A percentile compares a stretch with the other conserved stretches of the same genome.
These are phyloP conservation scores for Pycnococcus provasolii DNA, from an alignment of 139 green algal species.

Conservation along the genomic window DNA sequence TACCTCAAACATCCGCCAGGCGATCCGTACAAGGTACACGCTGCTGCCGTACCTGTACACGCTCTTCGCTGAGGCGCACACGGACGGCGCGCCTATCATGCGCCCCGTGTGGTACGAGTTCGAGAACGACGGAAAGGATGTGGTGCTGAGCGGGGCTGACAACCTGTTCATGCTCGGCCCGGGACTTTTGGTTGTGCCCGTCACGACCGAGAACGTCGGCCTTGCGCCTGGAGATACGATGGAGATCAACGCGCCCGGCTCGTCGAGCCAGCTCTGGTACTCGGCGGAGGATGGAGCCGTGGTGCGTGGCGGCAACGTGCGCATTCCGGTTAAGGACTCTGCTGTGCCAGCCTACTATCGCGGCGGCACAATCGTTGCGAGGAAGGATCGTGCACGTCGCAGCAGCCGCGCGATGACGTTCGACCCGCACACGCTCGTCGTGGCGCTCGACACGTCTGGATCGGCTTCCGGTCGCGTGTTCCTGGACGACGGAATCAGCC, in stretches of 20 bases:
- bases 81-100: constrained; percentile 67
- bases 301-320: not conserved
- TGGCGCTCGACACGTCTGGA: constrained; percentile 63
- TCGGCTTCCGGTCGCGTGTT: constrained; percentile 73
- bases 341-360: constrained; percentile 62
- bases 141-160: constrained; percentile 45
- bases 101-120: constrained; percentile 91
- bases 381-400: constrained; percentile 63
- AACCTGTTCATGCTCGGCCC: constrained; percentile 75
- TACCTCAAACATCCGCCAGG: constrained; percentile 64
- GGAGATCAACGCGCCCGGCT: constrained; percentile 6
- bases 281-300: not conserved
- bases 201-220: constrained; percentile 46
- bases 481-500: constrained; percentile 86
- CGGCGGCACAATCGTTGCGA: constrained; percentile 68
- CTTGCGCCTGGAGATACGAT: constrained; percentile 41
- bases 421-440: constrained; percentile 60
- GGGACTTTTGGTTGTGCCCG: constrained; percentile 50
- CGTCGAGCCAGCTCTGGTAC: not conserved
- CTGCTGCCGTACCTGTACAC: constrained; percentile 97
- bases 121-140: constrained; percentile 40
- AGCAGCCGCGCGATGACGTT: constrained; percentile 47
- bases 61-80: constrained; percentile 73
- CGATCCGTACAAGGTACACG: constrained; percentile 73
- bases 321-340: constrained; percentile 55